Percentiles rank a stretch among this genome's conserved stretches.
Conservation (phyloP, 1,139 yeast genomes). For the Suhomyces bolitotheri region DNA sequence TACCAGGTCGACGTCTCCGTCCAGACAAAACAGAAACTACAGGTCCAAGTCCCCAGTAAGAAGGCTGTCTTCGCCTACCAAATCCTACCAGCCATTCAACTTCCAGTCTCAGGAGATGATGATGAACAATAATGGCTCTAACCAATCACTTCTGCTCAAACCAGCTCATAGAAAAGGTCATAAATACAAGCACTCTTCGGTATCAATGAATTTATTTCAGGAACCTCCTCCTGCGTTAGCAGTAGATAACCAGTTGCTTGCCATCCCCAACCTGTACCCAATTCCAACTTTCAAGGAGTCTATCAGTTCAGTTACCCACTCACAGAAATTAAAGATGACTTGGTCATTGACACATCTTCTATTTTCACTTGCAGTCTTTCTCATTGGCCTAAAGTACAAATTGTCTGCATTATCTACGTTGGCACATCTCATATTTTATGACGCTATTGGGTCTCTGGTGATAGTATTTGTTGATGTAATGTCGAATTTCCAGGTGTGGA, state of each 20-base stretch:
- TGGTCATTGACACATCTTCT: conserved; percentile 71
- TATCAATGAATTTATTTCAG: conserved; percentile 91
- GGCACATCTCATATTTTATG: conserved; percentile 86
- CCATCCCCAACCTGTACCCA: conserved; percentile 77
- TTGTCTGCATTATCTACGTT: conserved; percentile 71
- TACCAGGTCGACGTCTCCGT: conserved; percentile 35
- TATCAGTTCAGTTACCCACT: conserved; percentile 49
- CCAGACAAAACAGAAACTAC: conserved; percentile 33
- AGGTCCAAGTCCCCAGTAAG: conserved; percentile 40
- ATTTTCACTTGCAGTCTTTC: conserved; percentile 56
- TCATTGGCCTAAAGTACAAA: conserved; percentile 57
- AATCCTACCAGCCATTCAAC: conserved; percentile 49
- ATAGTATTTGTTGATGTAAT: conserved; percentile 74
- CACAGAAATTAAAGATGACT: conserved; percentile 56
- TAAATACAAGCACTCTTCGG: conserved; percentile 94
- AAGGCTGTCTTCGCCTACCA: conserved; percentile 44
- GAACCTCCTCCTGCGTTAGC: conserved; percentile 67
- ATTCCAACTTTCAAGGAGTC: conserved; percentile 74
- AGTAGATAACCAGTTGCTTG: conserved; percentile 53
- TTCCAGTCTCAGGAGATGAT: conserved; percentile 46
- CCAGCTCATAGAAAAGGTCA: conserved; percentile 91
- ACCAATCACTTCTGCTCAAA: conserved; percentile 35
- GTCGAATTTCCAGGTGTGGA: conserved; percentile 92
- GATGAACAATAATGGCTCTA: conserved; percentile 32
- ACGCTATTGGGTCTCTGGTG: conserved; percentile 74